Percentiles rank a stretch among this genome's conserved stretches.
Conservation (phyloP, 1,284 basidiomycete species). For the Xerocomus nothofagi region DNA sequence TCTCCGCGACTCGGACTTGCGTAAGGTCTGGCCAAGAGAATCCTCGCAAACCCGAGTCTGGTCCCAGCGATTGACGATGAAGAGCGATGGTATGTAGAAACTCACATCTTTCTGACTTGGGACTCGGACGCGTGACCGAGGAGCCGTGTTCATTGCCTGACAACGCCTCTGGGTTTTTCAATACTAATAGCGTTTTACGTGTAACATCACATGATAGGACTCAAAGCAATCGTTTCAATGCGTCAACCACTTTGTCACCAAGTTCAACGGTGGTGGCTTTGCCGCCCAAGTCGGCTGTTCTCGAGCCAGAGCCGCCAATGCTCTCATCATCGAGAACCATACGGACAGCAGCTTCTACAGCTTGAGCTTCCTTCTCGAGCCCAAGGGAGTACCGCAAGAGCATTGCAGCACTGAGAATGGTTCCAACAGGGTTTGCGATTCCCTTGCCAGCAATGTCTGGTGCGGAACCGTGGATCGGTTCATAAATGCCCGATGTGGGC, state of each 20-base stretch:
- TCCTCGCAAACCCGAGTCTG: too few species aligned
- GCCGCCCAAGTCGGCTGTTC: slow-evolving; percentile 91
- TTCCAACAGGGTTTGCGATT: slow-evolving; percentile 96
- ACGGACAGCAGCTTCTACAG: slow-evolving; percentile 87
- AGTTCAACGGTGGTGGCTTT: slow-evolving; percentile 73
- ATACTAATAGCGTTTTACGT: too few species aligned
- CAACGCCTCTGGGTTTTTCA: too few species aligned
- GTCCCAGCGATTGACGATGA: too few species aligned
- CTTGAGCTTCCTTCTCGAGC: slow-evolving; percentile 77
- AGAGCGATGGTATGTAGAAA: too few species aligned
- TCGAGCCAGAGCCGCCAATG: slow-evolving; percentile 74
- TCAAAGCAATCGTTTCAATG: slow-evolving; percentile 66
- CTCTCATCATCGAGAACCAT: slow-evolving; percentile 80
- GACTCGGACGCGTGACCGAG: too few species aligned
- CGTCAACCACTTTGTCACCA: slow-evolving; percentile 83
- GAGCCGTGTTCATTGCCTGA: too few species aligned
- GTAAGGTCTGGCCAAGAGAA: too few species aligned
- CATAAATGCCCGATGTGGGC: slow-evolving; percentile 85
- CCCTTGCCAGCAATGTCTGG: slow-evolving; percentile 96
- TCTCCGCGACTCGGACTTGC: too few species aligned
- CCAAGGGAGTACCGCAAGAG: slow-evolving; percentile 94
- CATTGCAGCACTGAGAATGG: slow-evolving; percentile 95
- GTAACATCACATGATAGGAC: too few species aligned
- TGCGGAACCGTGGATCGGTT: slow-evolving; percentile 95
- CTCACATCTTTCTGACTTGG: too few species aligned